Percentiles rank a stretch among this genome's conserved stretches.
Evolutionary conservation across 306 rosid species (phyloP).

Genomic region (Hippophae gyantsensis): DNA sequence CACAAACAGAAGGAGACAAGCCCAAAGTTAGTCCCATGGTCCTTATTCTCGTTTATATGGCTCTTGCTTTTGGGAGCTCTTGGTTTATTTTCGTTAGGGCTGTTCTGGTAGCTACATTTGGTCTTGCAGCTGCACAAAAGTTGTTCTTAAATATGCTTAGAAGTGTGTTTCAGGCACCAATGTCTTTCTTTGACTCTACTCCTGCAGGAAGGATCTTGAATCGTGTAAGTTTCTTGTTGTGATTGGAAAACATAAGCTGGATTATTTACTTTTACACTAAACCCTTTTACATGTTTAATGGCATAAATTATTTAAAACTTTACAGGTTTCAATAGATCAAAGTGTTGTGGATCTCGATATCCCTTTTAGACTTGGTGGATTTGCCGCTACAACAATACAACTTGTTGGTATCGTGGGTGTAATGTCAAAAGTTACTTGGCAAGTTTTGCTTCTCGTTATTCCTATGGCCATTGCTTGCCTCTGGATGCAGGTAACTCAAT

Average conservation of each 20-base stretch:
- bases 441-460: constrained; percentile 75
- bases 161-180: constrained; percentile 75
- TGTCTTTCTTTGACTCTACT: constrained; percentile 96
- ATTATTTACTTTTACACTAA: background rate
- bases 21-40: constrained; percentile 73
- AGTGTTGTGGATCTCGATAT: constrained; percentile 98
- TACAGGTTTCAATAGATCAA: constrained; percentile 87
- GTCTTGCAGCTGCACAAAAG: constrained; percentile 84
- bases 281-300: constrained; percentile 22
- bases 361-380: constrained; percentile 95
- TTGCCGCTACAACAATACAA: constrained; percentile 88
- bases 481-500: constrained; percentile 90
- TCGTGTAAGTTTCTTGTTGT: constrained; percentile 48
- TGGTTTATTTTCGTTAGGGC: constrained; percentile 82
- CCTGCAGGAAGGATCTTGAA: constrained; percentile 95
- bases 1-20: constrained; percentile 87
- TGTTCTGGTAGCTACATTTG: constrained; percentile 84
- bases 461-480: constrained; percentile 93
- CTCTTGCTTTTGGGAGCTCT: constrained; percentile 91
- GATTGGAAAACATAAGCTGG: background rate
- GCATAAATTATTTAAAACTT: constrained; percentile 14
- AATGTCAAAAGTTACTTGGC: constrained; percentile 89
- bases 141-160: constrained; percentile 76
- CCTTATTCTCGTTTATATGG: constrained; percentile 89
- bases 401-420: constrained; percentile 88